Evolutionary conservation across 345 rosid species (phyloP).

Genomic region (Arabidopsis arenosa): DNA sequence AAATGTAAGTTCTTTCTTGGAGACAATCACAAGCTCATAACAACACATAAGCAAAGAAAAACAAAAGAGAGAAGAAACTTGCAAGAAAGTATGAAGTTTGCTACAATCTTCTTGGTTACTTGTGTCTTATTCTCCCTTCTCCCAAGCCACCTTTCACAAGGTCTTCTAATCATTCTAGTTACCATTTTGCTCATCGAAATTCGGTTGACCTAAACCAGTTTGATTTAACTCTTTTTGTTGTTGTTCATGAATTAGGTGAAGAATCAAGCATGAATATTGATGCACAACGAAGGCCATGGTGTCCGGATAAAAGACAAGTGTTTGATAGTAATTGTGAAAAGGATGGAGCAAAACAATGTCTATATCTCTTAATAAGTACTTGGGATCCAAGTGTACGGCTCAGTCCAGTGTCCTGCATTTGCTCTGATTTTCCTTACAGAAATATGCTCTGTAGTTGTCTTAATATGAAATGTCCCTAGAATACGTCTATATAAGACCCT

Average conservation of each 20-base stretch:
- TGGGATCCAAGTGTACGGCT: conserved; percentile 42
- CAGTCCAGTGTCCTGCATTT: conserved; percentile 33
- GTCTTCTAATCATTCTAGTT: conserved; percentile 6
- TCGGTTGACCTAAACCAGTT: conserved; percentile 1
- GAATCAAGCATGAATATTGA: not conserved
- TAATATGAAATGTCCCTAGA: conserved; percentile 36
- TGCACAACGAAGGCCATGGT: conserved; percentile 36
- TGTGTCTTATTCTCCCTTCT: conserved; percentile 35
- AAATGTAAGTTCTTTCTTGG: not conserved
- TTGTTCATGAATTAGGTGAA: conserved; percentile 36
- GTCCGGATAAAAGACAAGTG: conserved; percentile 36
- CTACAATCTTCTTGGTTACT: conserved; percentile 28
- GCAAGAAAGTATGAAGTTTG: conserved; percentile 34
- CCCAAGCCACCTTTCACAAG: conserved; percentile 27
- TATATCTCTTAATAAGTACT: conserved; percentile 40
- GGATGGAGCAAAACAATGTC: conserved; percentile 41
- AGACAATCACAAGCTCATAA: not conserved
- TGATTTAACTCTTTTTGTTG: not conserved
- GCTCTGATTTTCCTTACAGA: conserved; percentile 12
- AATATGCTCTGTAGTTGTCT: conserved; percentile 38
- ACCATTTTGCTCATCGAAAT: conserved; percentile 4
- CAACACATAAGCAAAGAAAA: conserved; percentile 1
- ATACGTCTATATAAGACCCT: not conserved
- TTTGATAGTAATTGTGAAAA: conserved; percentile 34
- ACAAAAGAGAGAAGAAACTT: not conserved